A percentile compares a stretch with the other conserved stretches of the same genome.
Conservation (phyloP, 2,329 filamentous ascomycete species). For the Fusarium succisae region DNA sequence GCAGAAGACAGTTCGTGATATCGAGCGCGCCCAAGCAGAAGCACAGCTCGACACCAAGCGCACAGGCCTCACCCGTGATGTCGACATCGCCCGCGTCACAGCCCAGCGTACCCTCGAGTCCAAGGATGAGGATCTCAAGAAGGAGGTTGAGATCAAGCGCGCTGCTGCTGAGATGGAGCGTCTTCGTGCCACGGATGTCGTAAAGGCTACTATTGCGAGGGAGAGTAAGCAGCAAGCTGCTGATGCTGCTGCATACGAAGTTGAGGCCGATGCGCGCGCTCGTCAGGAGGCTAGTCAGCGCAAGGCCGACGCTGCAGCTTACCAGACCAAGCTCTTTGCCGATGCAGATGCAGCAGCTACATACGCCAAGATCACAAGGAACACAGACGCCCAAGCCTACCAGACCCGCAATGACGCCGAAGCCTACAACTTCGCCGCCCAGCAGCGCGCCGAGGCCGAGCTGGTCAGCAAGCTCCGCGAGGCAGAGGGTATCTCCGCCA, state of each 20-base stretch:
- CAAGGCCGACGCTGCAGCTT: slow-evolving; percentile 61
- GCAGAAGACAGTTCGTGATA: slow-evolving; percentile 84
- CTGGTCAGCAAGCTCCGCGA: slow-evolving; percentile 73
- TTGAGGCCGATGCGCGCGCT: slow-evolving; percentile 68
- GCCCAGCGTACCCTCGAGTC: slow-evolving; percentile 78
- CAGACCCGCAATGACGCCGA: slow-evolving; percentile 60
- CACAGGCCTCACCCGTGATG: slow-evolving; percentile 76
- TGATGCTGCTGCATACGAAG: slow-evolving; percentile 71
- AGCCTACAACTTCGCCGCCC: slow-evolving; percentile 48
- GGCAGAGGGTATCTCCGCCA: slow-evolving; percentile 78
- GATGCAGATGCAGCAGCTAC: slow-evolving; percentile 57
- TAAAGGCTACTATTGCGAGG: slow-evolving; percentile 75
- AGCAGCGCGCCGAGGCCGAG: slow-evolving; percentile 66
- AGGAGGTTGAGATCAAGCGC: slow-evolving; percentile 78
- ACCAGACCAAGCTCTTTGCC: slow-evolving; percentile 58
- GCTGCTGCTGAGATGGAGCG: slow-evolving; percentile 84
- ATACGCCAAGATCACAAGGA: slow-evolving; percentile 60
- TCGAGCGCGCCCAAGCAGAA: slow-evolving; percentile 81
- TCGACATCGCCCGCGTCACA: slow-evolving; percentile 79
- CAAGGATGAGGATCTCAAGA: slow-evolving; percentile 82
- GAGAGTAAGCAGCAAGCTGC: slow-evolving; percentile 76
- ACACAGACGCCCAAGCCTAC: slow-evolving; percentile 62
- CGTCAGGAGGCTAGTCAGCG: slow-evolving; percentile 63
- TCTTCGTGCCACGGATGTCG: slow-evolving; percentile 79
- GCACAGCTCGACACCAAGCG: slow-evolving; percentile 78